These are phyloP conservation scores for Plectosphaerella sp. DNA, from an alignment of 2,329 filamentous ascomycete species.

Conservation along the genomic window DNA sequence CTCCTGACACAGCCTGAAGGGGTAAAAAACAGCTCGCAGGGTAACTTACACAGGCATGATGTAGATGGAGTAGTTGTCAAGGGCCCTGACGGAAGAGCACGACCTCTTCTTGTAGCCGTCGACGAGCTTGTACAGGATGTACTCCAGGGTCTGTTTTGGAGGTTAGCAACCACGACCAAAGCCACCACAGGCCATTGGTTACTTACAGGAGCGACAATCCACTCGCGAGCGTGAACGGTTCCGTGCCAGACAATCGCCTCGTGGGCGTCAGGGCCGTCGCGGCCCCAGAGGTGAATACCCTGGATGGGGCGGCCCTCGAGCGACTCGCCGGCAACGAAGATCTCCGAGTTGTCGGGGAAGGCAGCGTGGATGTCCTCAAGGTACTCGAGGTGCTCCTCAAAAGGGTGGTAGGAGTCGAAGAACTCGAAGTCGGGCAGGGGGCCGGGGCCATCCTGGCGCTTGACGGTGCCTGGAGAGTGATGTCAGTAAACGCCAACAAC, in stretches of 20 bases:
- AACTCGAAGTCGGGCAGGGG: constrained; percentile 34
- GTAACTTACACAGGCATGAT: constrained; percentile 37
- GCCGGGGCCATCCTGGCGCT: background rate
- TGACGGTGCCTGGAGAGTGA: background rate
- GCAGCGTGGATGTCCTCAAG: constrained; percentile 29
- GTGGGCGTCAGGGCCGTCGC: constrained; percentile 32
- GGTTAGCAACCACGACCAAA: background rate
- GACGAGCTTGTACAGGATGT: constrained; percentile 37
- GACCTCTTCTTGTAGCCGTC: constrained; percentile 30
- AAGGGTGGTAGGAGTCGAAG: constrained; percentile 43
- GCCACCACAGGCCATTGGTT: constrained; percentile 28
- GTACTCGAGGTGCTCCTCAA: constrained; percentile 36
- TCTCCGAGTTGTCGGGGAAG: constrained; percentile 33
- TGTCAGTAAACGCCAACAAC: constrained; percentile 5
- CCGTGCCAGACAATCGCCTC: constrained; percentile 43
- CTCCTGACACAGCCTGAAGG: too few relatives aligned
- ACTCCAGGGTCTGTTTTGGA: constrained; percentile 31
- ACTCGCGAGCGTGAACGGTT: constrained; percentile 50
- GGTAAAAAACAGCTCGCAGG: too few relatives aligned
- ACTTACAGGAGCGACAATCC: constrained; percentile 54
- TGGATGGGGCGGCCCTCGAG: constrained; percentile 45
- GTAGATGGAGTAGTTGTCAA: constrained; percentile 57
- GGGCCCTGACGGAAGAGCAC: constrained; percentile 29
- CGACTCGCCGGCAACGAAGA: constrained; percentile 37
- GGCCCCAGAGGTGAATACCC: constrained; percentile 46